Evolutionary conservation across 345 rosid species (phyloP), one percentile per base, ranked within the genome.

Genomic region (Populus nigra): DNA sequence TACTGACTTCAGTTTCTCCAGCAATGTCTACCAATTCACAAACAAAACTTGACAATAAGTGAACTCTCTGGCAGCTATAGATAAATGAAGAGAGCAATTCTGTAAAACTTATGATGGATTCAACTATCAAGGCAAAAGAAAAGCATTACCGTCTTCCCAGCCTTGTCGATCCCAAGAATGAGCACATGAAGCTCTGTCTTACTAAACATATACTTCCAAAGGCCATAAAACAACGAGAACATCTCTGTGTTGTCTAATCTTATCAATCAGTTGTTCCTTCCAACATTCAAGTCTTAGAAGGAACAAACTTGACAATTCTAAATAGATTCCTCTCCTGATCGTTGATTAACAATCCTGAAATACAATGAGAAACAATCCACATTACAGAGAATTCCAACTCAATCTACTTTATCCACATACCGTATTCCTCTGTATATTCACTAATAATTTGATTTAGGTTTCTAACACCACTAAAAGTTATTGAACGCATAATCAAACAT

Each of bases 161-260:
- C 91, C 88, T 94, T 94, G 85, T 92, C 98, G 31, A 94, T 92
- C 76, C 99, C 99, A 75, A 96, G 98, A 86, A 96, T 91, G 82
- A 96, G 98, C 13, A 96, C 94, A 84, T 88, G 96, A 78, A 92
- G 92, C 84, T 94, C 97, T 17, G 94, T 90, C 90, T 91, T 92
- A 74, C 91, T 96, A 71, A 94, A 92, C 66, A 96, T 43, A 83
- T 94, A 86, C 85, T 85, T 89, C 94, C 92, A 96, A 23, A 96
- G 86, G 76, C 99, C 99, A 87, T 93, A 90, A 84, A 96, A 92
- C 71, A 96, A 87, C 11, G 99, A 96, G 90, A 96, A 96, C 99
- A 96, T 96, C 72, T 79, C 97, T 85, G 73, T 82, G 72, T 66
- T 73, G 59, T 79, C 73, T 76, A 17, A 67, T 11, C 39, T 77